Percentiles rank a stretch among this genome's conserved stretches.
These are phyloP conservation scores for Malassezia caprae DNA, from an alignment of 1,284 basidiomycete genomes.

Conservation along the genomic window DNA sequence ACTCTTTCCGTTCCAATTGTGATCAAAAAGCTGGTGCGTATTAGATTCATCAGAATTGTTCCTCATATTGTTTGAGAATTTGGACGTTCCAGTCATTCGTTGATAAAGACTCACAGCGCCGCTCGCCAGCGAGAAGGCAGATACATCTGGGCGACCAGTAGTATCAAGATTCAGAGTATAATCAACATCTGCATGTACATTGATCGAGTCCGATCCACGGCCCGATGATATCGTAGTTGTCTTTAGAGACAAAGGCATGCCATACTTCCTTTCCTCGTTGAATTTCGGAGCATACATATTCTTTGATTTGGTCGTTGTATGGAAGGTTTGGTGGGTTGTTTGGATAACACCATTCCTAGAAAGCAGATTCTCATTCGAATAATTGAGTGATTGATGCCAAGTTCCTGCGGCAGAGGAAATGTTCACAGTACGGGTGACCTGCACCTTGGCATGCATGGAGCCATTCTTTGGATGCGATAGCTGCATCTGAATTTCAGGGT, in stretches of 20 bases:
- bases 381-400: neutral
- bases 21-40: neutral
- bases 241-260: neutral
- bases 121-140: neutral
- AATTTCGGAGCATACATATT: neutral
- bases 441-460: neutral
- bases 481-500: neutral
- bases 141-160: neutral
- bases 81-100: neutral
- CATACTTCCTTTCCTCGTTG: neutral
- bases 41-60: neutral
- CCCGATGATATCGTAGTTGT: neutral
- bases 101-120: neutral
- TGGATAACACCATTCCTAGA: neutral
- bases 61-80: neutral
- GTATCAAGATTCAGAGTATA: neutral
- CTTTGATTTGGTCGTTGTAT: neutral
- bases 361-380: neutral
- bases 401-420: neutral
- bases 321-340: neutral
- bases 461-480: neutral
- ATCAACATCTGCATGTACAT: neutral
- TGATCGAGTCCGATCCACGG: neutral
- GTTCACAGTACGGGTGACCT: neutral
- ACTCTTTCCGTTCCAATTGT: neutral